Evolutionary conservation across 768 basidiomycete species (phyloP).

Genomic region (Agrocybe praecox): DNA sequence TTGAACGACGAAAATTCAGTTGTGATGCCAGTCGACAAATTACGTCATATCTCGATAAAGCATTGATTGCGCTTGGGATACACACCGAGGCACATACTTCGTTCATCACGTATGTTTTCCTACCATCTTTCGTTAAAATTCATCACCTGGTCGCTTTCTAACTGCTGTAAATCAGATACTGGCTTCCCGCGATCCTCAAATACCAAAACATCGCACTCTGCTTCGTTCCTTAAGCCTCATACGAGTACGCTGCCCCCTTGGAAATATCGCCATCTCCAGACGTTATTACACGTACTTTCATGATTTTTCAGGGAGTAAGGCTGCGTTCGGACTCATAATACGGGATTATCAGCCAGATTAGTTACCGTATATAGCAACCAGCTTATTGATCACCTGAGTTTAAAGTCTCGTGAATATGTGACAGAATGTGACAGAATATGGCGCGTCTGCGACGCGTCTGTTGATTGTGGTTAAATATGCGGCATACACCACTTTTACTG

Average conservation of each 20-base stretch:
- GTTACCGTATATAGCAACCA: no score
- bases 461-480: no score
- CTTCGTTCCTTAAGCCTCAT: conserved; percentile 45
- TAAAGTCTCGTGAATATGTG: no score
- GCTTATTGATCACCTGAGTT: no score
- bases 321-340: no score
- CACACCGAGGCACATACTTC: not conserved
- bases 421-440: no score
- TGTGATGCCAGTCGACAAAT: not conserved
- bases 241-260: conserved; percentile 40
- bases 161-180: conserved; percentile 27
- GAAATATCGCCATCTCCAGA: conserved; percentile 41
- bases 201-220: conserved; percentile 43
- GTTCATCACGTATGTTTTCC: not conserved
- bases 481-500: no score
- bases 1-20: not conserved
- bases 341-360: no score
- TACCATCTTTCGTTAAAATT: no score
- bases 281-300: conserved; percentile 46
- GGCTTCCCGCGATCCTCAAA: conserved; percentile 44
- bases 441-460: no score
- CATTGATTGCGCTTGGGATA: not conserved
- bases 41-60: not conserved
- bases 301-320: conserved; percentile 44
- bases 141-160: not conserved